A percentile compares a stretch with the other conserved stretches of the same genome.
Conservation (phyloP, 163 green algal genomes). For the Prototheca cutis region DNA sequence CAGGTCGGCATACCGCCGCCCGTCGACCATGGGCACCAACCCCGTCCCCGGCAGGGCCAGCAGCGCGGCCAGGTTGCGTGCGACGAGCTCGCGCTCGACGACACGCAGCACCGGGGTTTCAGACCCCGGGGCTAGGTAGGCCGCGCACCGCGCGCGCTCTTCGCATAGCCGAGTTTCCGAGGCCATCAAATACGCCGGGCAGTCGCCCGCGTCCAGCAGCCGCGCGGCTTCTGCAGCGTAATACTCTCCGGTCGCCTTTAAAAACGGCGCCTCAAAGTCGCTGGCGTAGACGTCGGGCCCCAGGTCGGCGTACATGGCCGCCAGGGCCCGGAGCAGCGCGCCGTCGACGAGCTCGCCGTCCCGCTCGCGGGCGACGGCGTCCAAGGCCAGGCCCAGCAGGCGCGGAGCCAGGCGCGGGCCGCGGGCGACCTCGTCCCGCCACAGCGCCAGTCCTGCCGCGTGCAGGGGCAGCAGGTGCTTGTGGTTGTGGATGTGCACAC, state of each 20-base stretch:
- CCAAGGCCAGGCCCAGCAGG: conserved; percentile 50
- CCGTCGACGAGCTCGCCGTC: conserved; percentile 76
- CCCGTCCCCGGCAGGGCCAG: conserved; percentile 87
- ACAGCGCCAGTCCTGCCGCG: conserved; percentile 85
- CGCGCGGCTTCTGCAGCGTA: conserved; percentile 47
- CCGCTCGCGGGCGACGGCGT: conserved; percentile 71
- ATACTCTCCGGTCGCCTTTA: conserved; percentile 73
- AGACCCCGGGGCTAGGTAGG: conserved; percentile 77
- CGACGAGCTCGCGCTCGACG: conserved; percentile 82
- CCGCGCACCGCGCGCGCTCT: conserved; percentile 67
- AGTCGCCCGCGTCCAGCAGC: conserved; percentile 38
- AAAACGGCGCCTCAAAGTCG: conserved; percentile 88
- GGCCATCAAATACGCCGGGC: conserved; percentile 81
- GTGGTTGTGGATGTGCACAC: conserved; percentile 79
- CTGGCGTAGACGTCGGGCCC: conserved; percentile 72
- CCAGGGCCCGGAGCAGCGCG: conserved; percentile 62
- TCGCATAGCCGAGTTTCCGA: conserved; percentile 53
- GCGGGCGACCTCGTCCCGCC: conserved; percentile 78
- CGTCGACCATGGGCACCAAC: conserved; percentile 67
- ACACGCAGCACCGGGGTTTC: conserved; percentile 71
- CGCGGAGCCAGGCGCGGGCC: conserved; percentile 21
- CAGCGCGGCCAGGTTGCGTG: conserved; percentile 64
- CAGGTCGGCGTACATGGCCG: conserved; percentile 88
- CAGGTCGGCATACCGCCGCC: conserved; percentile 77
- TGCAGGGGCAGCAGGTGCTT: conserved; percentile 79